A percentile compares a stretch with the other conserved stretches of the same genome.
Evolutionary conservation across 2,329 filamentous ascomycete species (phyloP).

Genomic region (Ophiostoma montium): DNA sequence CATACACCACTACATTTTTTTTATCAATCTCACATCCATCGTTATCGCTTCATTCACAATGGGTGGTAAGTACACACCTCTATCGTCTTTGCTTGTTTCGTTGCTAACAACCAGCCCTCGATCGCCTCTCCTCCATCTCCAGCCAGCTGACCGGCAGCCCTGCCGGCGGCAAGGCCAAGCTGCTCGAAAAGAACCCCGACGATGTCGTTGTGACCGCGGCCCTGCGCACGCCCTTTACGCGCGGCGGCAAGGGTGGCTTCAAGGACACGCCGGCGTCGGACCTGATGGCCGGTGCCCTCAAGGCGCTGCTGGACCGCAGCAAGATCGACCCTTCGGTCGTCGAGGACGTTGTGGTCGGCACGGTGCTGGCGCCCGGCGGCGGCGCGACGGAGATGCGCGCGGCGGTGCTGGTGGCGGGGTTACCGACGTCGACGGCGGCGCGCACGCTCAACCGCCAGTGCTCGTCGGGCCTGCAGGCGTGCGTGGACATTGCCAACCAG

Average conservation of each 20-base stretch:
- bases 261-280: conserved; percentile 87
- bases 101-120: conserved; percentile 29
- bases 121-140: conserved; percentile 45
- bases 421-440: conserved; percentile 73
- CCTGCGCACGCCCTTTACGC: conserved; percentile 83
- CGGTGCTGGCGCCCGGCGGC: conserved; percentile 81
- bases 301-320: conserved; percentile 68
- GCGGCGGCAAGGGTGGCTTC: conserved; percentile 84
- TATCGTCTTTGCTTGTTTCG: background rate
- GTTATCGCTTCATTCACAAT: conserved; percentile 9
- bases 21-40: background rate
- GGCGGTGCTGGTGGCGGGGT: conserved; percentile 77
- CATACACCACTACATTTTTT: background rate
- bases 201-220: conserved; percentile 85
- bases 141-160: conserved; percentile 39
- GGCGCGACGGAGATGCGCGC: conserved; percentile 96
- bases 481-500: conserved; percentile 86
- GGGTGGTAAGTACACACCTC: conserved; percentile 13
- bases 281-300: conserved; percentile 71
- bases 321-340: conserved; percentile 78
- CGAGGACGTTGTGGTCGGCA: conserved; percentile 85
- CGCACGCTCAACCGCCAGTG: conserved; percentile 89
- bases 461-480: conserved; percentile 82
- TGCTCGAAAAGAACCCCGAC: conserved; percentile 52
- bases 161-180: conserved; percentile 35